Conservation (phyloP, 2,329 filamentous ascomycete genomes). For the Verticillium nonalfalfae region DNA sequence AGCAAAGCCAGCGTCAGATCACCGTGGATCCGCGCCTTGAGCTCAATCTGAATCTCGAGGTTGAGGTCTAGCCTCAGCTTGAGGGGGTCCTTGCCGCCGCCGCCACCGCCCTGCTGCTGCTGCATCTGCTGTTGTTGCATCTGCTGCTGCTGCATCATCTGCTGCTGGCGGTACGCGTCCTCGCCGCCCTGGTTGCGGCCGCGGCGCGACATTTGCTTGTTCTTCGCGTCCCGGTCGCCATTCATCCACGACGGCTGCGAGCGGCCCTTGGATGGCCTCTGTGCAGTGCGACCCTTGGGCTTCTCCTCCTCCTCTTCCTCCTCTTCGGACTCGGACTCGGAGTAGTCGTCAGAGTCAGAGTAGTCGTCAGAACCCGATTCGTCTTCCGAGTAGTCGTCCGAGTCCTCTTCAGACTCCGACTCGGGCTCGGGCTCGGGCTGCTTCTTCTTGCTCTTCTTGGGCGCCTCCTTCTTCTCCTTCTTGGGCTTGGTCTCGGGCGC, state of each 20-base stretch:
- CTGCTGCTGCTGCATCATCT: constrained; percentile 20
- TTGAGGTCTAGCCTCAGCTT: constrained; percentile 48
- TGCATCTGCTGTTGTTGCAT: constrained; percentile 17
- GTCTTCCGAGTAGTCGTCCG: constrained; percentile 13
- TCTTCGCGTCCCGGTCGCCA: background rate
- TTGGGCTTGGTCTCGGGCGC: constrained; percentile 1
- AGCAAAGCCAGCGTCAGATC: constrained; percentile 68
- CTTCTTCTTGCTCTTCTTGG: constrained; percentile 8
- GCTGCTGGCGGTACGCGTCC: constrained; percentile 12
- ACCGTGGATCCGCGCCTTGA: constrained; percentile 74
- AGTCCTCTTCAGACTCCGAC: constrained; percentile 5
- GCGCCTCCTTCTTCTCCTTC: constrained; percentile 6
- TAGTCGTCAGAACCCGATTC: constrained; percentile 13
- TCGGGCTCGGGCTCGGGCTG: constrained; percentile 1
- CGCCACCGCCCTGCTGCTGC: constrained; percentile 17
- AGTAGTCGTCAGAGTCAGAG: constrained; percentile 10
- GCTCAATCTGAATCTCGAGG: constrained; percentile 71
- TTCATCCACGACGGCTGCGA: background rate
- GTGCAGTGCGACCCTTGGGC: constrained; percentile 2
- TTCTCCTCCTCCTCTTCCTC: background rate
- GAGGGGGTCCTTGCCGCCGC: constrained; percentile 14
- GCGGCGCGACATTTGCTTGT: constrained; percentile 2
- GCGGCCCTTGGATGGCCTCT: background rate
- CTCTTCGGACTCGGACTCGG: background rate
- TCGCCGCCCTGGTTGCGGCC: background rate